These are phyloP conservation scores for Pontederia paniculata DNA, from an alignment of 176 grass and related monocot species.

Conservation along the genomic window DNA sequence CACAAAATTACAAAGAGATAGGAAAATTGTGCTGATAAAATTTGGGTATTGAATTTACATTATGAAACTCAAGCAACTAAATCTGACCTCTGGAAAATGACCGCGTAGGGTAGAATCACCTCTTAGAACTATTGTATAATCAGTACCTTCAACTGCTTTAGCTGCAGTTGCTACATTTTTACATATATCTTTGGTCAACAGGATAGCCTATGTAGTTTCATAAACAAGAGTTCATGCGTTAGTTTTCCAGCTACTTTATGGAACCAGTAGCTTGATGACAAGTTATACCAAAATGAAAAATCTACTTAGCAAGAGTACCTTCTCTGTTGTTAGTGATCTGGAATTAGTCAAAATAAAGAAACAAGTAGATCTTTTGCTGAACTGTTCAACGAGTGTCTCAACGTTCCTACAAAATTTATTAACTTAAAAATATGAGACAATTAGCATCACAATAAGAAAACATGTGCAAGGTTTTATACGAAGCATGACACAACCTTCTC, in stretches of 20 bases:
- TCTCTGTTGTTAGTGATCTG: slow-evolving; percentile 73
- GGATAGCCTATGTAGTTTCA: slow-evolving; percentile 41
- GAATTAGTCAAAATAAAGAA: slow-evolving; percentile 99
- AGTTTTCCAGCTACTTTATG: not conserved
- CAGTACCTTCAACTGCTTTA: slow-evolving; percentile 54
- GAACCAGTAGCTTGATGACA: slow-evolving; percentile 7
- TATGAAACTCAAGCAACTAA: not conserved
- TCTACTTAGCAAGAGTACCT: slow-evolving; percentile 31
- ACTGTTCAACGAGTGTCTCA: slow-evolving; percentile 72
- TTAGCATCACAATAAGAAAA: not conserved
- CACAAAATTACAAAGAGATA: slow-evolving; percentile 2
- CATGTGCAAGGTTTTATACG: not conserved
- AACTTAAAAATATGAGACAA: slow-evolving; percentile 13
- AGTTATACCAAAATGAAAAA: slow-evolving; percentile 9
- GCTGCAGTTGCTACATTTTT: slow-evolving; percentile 81
- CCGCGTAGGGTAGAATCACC: slow-evolving; percentile 94
- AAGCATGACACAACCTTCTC: too few species aligned
- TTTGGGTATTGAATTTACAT: too few species aligned
- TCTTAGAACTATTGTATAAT: slow-evolving; percentile 82
- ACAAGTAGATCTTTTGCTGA: slow-evolving; percentile 57
- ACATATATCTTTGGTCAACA: slow-evolving; percentile 72
- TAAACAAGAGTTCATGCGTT: not conserved
- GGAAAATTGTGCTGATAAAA: too few species aligned
- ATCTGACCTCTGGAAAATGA: slow-evolving; percentile 79
- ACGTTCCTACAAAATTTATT: slow-evolving; percentile 47